phyloP scores from a whole-genome alignment of 2,329 filamentous ascomycete genomes.

The Ceratocystis ficicola region DNA sequence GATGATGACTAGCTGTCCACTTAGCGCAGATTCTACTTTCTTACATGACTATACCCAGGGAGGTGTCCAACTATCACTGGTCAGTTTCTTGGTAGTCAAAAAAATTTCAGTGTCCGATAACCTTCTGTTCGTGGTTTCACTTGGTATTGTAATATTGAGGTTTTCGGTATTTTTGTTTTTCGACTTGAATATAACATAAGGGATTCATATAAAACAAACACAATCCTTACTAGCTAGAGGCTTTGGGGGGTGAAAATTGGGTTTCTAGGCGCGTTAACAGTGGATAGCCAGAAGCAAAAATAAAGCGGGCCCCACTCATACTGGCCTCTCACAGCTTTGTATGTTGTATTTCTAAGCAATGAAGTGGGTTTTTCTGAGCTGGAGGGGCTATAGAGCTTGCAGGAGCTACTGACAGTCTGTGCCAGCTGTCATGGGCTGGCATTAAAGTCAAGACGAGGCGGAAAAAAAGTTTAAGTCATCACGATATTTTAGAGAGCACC shows the following conservation, averaged over 20 bases:
- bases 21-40: neutral
- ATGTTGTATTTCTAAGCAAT: neutral
- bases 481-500: conserved; percentile 12
- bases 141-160: neutral
- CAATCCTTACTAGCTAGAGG: neutral
- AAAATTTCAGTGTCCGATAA: neutral
- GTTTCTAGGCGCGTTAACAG: neutral
- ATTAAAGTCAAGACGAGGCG: neutral
- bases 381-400: neutral
- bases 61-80: neutral
- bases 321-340: neutral
- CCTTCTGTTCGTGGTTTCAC: neutral
- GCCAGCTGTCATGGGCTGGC: neutral
- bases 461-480: conserved; percentile 20
- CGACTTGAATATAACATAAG: neutral
- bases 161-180: neutral
- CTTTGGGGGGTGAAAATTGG: neutral
- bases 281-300: neutral
- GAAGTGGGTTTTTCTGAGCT: neutral
- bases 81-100: neutral
- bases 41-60: neutral
- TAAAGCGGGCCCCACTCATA: neutral
- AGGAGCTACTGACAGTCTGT: conserved; percentile 12
- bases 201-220: neutral
- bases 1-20: too few relatives aligned